These are phyloP conservation scores for Pseudozyma hubeiensis DNA, from an alignment of 1,284 basidiomycete genomes.

Conservation along the genomic window DNA sequence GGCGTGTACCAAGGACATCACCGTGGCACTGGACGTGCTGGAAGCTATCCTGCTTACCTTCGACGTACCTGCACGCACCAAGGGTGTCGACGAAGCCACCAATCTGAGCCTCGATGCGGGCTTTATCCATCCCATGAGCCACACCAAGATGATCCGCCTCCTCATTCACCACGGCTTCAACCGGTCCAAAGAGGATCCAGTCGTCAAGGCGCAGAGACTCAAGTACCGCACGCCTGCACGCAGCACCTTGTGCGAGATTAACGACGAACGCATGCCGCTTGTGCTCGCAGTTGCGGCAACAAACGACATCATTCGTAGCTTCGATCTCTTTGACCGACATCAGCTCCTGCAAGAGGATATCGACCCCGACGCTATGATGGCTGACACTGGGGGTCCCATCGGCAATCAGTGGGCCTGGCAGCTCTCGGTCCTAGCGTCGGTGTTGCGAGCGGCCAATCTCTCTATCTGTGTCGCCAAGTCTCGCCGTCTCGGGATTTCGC, in stretches of 20 bases:
- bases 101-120: constrained; percentile 32
- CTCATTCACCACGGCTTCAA: constrained; percentile 44
- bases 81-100: constrained; percentile 28
- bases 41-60: constrained; percentile 39
- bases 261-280: constrained; percentile 40
- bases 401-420: constrained; percentile 42
- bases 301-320: constrained; percentile 44
- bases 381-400: constrained; percentile 23
- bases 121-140: constrained; percentile 39
- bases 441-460: constrained; percentile 34
- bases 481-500: constrained; percentile 33
- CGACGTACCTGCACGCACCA: constrained; percentile 29
- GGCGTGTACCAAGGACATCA: constrained; percentile 34
- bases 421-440: constrained; percentile 30
- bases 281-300: constrained; percentile 25
- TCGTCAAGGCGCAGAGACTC: constrained; percentile 28
- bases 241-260: constrained; percentile 19
- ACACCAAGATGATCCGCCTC: constrained; percentile 41
- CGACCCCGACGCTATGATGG: constrained; percentile 32
- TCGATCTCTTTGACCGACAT: constrained; percentile 35
- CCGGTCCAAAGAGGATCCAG: constrained; percentile 33
- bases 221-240: constrained; percentile 16
- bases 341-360: constrained; percentile 45
- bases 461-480: constrained; percentile 37
- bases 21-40: constrained; percentile 32